Percentiles rank a stretch among this genome's conserved stretches.
These are phyloP conservation scores for Cyclocybe aegerita DNA, from an alignment of 768 basidiomycete species.

Conservation along the genomic window DNA sequence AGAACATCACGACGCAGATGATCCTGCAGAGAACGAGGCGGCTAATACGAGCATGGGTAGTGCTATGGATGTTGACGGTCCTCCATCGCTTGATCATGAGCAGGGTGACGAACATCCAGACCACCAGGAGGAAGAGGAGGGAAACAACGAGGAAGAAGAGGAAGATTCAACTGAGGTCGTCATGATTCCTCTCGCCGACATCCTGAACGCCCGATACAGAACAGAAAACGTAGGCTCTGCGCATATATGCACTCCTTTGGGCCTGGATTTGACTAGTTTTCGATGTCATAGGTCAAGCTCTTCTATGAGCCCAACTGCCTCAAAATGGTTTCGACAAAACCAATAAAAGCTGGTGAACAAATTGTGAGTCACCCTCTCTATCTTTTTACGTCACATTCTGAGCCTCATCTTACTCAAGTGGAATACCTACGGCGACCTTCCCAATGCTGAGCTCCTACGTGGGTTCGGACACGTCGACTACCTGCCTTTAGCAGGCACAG, in stretches of 20 bases:
- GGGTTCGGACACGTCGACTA: slow-evolving; percentile 92
- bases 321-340: slow-evolving; percentile 78
- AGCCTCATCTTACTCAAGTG: slow-evolving; percentile 46
- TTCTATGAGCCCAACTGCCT: slow-evolving; percentile 74
- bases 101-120: slow-evolving; percentile 22
- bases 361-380: slow-evolving; percentile 58
- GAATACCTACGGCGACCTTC: slow-evolving; percentile 94
- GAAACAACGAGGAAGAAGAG: slow-evolving; percentile 39
- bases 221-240: slow-evolving; percentile 71
- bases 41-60: slow-evolving; percentile 32
- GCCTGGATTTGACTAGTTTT: background rate
- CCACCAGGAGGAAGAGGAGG: slow-evolving; percentile 37
- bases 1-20: slow-evolving; percentile 26
- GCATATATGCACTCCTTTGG: background rate
- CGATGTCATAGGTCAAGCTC: slow-evolving; percentile 65
- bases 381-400: slow-evolving; percentile 5
- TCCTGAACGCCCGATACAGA: slow-evolving; percentile 87
- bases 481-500: slow-evolving; percentile 45
- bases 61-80: slow-evolving; percentile 42
- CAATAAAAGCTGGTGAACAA: slow-evolving; percentile 77
- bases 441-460: slow-evolving; percentile 91
- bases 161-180: slow-evolving; percentile 60
- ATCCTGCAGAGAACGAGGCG: slow-evolving; percentile 17
- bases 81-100: slow-evolving; percentile 9
- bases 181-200: slow-evolving; percentile 97